A percentile compares a stretch with the other conserved stretches of the same genome.
Conservation (phyloP, 768 basidiomycete species). For the Clitopilus hobsonii region DNA sequence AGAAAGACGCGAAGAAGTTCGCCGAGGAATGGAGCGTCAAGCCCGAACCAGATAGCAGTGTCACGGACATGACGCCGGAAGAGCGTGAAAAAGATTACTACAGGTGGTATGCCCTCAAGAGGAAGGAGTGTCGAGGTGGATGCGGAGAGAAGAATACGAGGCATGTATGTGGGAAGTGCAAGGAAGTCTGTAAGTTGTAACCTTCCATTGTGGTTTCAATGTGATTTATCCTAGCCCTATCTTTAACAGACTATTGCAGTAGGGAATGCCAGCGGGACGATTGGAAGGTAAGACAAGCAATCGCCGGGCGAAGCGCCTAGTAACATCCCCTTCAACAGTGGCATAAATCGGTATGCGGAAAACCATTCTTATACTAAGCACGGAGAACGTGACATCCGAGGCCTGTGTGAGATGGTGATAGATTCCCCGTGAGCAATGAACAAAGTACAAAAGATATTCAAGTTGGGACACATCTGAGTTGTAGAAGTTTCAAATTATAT, state of each 20-base stretch:
- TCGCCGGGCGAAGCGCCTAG: too few species aligned
- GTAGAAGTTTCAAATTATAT: too few species aligned
- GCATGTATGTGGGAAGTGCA: conserved; percentile 17
- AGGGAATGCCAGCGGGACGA: conserved; percentile 17
- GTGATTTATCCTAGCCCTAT: not conserved
- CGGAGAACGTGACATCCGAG: too few species aligned
- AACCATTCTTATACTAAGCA: too few species aligned
- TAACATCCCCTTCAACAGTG: too few species aligned
- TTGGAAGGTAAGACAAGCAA: not conserved
- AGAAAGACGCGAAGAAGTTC: conserved; percentile 11
- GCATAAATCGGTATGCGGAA: too few species aligned
- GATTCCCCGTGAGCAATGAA: too few species aligned
- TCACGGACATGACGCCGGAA: not conserved
- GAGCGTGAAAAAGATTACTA: conserved; percentile 3
- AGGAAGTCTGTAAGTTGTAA: conserved; percentile 12
- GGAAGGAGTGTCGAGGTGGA: conserved; percentile 16
- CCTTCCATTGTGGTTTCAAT: not conserved
- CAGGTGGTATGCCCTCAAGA: conserved; percentile 3
- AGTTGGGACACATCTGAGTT: too few species aligned
- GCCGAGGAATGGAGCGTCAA: conserved; percentile 8
- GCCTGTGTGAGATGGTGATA: too few species aligned
- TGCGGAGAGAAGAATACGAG: conserved; percentile 18
- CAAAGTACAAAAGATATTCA: too few species aligned
- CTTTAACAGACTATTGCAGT: conserved; percentile 15
- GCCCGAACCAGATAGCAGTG: not conserved